Evolutionary conservation across 495 filamentous ascomycete genomes (phyloP).

Genomic region (Echria macrotheca): DNA sequence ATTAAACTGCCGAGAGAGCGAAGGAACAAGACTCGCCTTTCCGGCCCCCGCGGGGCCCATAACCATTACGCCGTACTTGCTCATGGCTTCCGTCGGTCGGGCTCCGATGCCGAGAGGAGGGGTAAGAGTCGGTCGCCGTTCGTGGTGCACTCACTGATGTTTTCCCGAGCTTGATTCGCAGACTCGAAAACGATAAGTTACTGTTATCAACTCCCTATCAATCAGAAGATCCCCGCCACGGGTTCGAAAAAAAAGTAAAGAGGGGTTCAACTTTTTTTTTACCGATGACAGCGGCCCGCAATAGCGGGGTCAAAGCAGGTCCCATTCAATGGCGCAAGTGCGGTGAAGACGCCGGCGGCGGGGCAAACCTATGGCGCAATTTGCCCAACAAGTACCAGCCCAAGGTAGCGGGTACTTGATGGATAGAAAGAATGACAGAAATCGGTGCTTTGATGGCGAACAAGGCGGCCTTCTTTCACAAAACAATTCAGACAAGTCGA

Average conservation of each 20-base stretch:
- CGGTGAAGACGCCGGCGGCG: slow-evolving; percentile 15
- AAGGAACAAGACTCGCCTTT: slow-evolving; percentile 51
- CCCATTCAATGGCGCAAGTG: slow-evolving; percentile 15
- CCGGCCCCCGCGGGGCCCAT: slow-evolving; percentile 90
- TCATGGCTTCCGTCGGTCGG: slow-evolving; percentile 51
- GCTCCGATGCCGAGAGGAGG: background rate
- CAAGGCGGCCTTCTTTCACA: too few relatives aligned
- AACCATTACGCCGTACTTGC: slow-evolving; percentile 88
- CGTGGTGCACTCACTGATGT: too few relatives aligned
- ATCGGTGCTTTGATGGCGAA: too few relatives aligned
- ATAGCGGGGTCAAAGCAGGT: slow-evolving; percentile 2
- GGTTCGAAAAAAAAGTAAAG: too few relatives aligned
- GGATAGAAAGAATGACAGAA: slow-evolving; percentile 21
- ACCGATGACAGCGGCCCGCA: background rate
- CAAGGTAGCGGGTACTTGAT: slow-evolving; percentile 20
- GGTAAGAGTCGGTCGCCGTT: background rate
- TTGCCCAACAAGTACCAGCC: slow-evolving; percentile 14
- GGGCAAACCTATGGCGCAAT: slow-evolving; percentile 30
- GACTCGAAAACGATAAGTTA: too few relatives aligned
- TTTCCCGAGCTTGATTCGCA: too few relatives aligned
- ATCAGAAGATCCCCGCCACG: too few relatives aligned
- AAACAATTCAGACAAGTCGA: too few relatives aligned
- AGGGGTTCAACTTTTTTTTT: slow-evolving; percentile 5
- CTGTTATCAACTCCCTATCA: background rate
- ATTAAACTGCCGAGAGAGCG: slow-evolving; percentile 6